Base-by-base conservation (phyloP, 768 basidiomycete species). In the Boletus insuetus region DNA sequence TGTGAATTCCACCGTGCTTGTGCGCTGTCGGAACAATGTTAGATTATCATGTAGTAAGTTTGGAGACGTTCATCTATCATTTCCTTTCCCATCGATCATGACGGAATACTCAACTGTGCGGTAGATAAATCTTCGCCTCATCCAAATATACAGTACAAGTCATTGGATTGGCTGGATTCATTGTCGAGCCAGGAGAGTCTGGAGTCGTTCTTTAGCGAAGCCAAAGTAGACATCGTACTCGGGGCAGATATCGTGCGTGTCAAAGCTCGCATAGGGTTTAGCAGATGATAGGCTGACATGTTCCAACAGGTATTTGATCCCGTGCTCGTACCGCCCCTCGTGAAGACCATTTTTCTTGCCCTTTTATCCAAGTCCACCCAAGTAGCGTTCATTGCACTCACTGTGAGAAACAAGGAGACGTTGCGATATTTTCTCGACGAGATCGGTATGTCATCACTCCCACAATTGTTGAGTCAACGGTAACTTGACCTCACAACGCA, bases 81-180 rank as follows among this genome's bases (percentile, higher is more conserved):
- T 35, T 17, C 43, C 37, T 17, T 45, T 43, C 14, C 11, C 31
- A 37, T 37, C 16, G 26, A 34, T 37, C 22, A 39, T 22, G 31
- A 43, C 34, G 13, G 37, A 16, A 34, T n/a, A 29, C 20, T 47
- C 42, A 41, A 50, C 14, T n/a, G 6, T 40, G 37, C 19, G 44
- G 13, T 39, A 90, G 88, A 91, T 64, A 60, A 65, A 17, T 86
- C 85, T 7, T 80, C 79, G 1, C 59, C 59, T 0, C 81, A 86
- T 66, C 70, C 77, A 9, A 64, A 72, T 32, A 50, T 89, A 17
- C 58, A 70, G 17, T 81, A 75, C 54, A 66, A 69, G 19, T 61
- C 71, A n/a, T 67, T 91, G 17, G 86, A 91, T 64, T 92, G 90
- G 90, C 73, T 75, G 11, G 77, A 82, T 54, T 80, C 87, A 5